Conservation (phyloP, 768 basidiomycete genomes). For the Pholiota molesta region DNA sequence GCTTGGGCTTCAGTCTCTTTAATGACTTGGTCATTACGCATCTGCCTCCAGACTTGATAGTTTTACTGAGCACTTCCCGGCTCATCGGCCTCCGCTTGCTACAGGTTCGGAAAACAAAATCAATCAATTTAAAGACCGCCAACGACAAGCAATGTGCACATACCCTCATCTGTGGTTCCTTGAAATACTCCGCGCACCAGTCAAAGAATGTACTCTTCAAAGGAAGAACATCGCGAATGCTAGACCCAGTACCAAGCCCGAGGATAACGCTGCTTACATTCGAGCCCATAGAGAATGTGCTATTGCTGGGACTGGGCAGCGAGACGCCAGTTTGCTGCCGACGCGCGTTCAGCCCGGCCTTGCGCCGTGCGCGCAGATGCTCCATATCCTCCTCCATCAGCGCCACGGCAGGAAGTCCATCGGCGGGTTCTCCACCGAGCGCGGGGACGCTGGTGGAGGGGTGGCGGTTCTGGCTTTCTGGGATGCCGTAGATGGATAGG, state of each 20-base stretch:
- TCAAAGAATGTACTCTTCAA: slow-evolving; percentile 93
- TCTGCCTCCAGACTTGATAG: slow-evolving; percentile 92
- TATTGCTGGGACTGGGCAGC: slow-evolving; percentile 70
- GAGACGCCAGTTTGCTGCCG: slow-evolving; percentile 39
- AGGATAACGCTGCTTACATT: slow-evolving; percentile 67
- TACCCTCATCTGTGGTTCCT: slow-evolving; percentile 98
- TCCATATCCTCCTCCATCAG: slow-evolving; percentile 96
- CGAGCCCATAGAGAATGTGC: slow-evolving; percentile 79
- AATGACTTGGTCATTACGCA: slow-evolving; percentile 83
- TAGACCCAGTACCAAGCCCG: slow-evolving; percentile 78
- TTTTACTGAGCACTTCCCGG: slow-evolving; percentile 94
- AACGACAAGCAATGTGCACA: slow-evolving; percentile 22
- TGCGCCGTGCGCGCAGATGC: slow-evolving; percentile 73
- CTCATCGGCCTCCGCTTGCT: slow-evolving; percentile 96
- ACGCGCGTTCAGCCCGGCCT: slow-evolving; percentile 40
- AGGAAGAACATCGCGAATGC: slow-evolving; percentile 84
- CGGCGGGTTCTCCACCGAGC: slow-evolving; percentile 36
- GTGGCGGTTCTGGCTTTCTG: slow-evolving; percentile 28
- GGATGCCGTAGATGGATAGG: slow-evolving; percentile 39
- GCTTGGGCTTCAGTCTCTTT: slow-evolving; percentile 71
- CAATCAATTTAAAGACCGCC: background rate
- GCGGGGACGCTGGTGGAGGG: slow-evolving; percentile 36
- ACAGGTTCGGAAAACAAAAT: slow-evolving; percentile 19
- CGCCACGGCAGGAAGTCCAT: slow-evolving; percentile 69
- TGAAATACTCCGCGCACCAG: slow-evolving; percentile 97